Base-by-base conservation (phyloP, 805 yeast genomes). In the Peterozyma toletana region DNA sequence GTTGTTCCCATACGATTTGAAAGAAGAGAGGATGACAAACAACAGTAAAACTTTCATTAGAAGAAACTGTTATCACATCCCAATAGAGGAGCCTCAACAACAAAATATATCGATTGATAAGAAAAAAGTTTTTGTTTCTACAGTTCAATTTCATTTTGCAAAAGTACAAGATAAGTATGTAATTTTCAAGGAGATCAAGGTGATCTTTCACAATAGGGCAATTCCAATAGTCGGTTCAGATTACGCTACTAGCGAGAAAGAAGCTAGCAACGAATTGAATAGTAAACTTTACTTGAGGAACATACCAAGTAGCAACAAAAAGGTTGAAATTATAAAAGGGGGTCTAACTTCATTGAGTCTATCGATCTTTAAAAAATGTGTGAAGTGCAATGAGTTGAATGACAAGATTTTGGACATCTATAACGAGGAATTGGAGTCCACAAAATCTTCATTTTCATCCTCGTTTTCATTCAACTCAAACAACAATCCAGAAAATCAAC, bases 141-240 rank as follows among this genome's bases (percentile, higher is more conserved):
- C 61, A 33, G 40, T 60, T 21, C 62, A 59, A 47, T 31, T 58
- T 34, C 48, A 59, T 34, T 56, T 59, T 29, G 44, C 57, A 3
- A 60, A 57, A 36, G 50, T 50, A 40, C 50, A 51, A 35, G 55
- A 54, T 33, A 56, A 51, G 30, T 54, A 46, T 38, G 59, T 60
- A 37, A 33, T 63, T 5, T 58, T 53, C 43, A 66, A 60, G 34
- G 55, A 59, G 6, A 45, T 63, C 42, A 59, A 56, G 30, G 45
- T 63, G 3, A 50, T 61, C 17, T 64, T 64, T 45, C 51, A 54
- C 35, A 49, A 53, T 41, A 45, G 50, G 29, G 30, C 39, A 3
- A 33, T 42, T 11, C 41, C 45, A 17, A 33, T 41, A 4, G 17
- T 41, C 37, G 37, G 30, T 17, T 27, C 14, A 9, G 30, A 17